These are phyloP conservation scores for Anisodus tanguticus DNA, from an alignment of 257 asterid species.

Conservation along the genomic window DNA sequence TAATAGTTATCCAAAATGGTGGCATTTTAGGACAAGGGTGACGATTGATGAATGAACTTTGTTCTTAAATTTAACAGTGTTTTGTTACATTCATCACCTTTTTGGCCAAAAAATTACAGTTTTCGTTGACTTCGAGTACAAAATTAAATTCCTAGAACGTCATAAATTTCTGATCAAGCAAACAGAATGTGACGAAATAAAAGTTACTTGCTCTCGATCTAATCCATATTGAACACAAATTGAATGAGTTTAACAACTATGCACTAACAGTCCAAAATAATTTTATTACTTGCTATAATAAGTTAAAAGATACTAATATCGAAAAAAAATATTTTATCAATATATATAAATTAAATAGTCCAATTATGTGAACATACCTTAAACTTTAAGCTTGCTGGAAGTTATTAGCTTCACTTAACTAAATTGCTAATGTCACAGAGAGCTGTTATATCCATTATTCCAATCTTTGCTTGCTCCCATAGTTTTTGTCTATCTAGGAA, in stretches of 20 bases:
- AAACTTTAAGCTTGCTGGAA: not conserved
- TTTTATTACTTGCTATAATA: not conserved
- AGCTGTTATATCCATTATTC: not conserved
- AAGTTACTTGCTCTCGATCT: not conserved
- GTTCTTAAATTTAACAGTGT: not conserved
- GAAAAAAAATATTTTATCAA: too few relatives aligned
- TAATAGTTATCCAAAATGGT: not conserved
- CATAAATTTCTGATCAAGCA: not conserved
- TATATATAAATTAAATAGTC: not conserved
- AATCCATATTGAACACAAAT: not conserved
- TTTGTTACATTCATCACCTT: not conserved
- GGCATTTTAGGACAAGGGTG: not conserved
- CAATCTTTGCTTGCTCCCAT: not conserved
- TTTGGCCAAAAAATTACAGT: not conserved
- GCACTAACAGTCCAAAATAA: accelerated
- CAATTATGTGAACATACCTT: not conserved
- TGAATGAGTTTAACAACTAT: not conserved
- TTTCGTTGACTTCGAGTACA: not conserved
- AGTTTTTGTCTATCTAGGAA: not conserved
- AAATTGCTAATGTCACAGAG: not conserved
- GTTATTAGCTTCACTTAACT: not conserved
- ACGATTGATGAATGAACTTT: not conserved
- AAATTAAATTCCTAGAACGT: not conserved
- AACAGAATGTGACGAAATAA: not conserved
- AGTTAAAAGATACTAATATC: too few relatives aligned